These are phyloP conservation scores for Xylariaceae sp. DNA, from an alignment of 2,329 filamentous ascomycete genomes.

Conservation along the genomic window DNA sequence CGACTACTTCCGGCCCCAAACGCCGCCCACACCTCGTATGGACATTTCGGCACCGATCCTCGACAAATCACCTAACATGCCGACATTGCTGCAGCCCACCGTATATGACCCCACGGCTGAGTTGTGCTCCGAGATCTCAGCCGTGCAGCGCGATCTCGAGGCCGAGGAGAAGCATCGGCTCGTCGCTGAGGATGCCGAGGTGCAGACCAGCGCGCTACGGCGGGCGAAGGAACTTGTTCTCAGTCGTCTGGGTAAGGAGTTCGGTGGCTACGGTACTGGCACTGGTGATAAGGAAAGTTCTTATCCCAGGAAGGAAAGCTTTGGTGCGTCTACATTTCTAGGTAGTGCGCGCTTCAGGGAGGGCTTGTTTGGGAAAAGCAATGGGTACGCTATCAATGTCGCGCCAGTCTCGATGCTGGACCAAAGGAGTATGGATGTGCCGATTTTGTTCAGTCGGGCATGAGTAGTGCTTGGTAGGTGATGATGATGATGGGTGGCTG, in stretches of 20 bases:
- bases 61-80: constrained; percentile 52
- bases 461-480: constrained; percentile 23
- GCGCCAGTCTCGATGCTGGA: constrained; percentile 34
- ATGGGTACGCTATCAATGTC: constrained; percentile 20
- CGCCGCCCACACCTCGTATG: constrained; percentile 35
- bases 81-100: constrained; percentile 61
- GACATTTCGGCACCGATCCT: constrained; percentile 60
- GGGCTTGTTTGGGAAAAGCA: constrained; percentile 49
- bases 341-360: constrained; percentile 50
- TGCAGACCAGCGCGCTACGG: constrained; percentile 60
- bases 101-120: constrained; percentile 58
- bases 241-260: constrained; percentile 63
- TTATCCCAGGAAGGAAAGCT: constrained; percentile 35
- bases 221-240: constrained; percentile 68
- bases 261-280: constrained; percentile 41
- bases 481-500: constrained; percentile 5
- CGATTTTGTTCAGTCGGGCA: constrained; percentile 61
- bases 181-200: constrained; percentile 63
- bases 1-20: constrained; percentile 43
- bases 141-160: constrained; percentile 64
- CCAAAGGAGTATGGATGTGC: constrained; percentile 60
- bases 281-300: constrained; percentile 39
- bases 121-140: constrained; percentile 57
- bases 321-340: constrained; percentile 43
- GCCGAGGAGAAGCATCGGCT: constrained; percentile 62